These are phyloP conservation scores for Crithidia acanthocephali DNA, from an alignment of 208 protist genomes.

Conservation along the genomic window DNA sequence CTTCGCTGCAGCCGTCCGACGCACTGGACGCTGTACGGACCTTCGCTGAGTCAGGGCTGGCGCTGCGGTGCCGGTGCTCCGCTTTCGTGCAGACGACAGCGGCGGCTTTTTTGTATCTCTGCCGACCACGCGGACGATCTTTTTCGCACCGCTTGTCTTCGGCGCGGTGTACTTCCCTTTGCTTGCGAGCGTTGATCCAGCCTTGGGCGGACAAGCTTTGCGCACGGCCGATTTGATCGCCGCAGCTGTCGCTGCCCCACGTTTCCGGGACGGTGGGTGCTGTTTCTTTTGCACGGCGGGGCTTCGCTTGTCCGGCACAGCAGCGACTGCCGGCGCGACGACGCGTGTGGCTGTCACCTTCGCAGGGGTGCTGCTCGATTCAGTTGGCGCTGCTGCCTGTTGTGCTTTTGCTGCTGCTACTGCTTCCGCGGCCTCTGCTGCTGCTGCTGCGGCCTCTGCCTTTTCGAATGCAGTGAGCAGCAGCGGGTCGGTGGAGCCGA, in stretches of 20 bases:
- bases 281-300: too few species aligned
- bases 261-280: too few species aligned
- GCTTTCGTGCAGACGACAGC: neutral
- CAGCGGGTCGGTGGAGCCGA: conserved; percentile 33
- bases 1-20: conserved; percentile 7
- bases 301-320: too few species aligned
- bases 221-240: too few species aligned
- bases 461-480: conserved; percentile 24
- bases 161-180: neutral
- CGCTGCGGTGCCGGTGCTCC: too few species aligned
- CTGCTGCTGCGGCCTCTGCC: neutral
- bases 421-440: neutral
- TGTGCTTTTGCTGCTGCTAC: conserved; percentile 8
- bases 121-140: neutral
- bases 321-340: too few species aligned
- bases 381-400: neutral
- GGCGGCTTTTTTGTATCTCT: neutral
- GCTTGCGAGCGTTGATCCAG: too few species aligned
- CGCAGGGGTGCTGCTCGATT: too few species aligned
- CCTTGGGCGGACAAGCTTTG: too few species aligned
- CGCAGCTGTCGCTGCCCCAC: too few species aligned
- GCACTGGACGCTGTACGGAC: neutral
- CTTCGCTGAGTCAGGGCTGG: too few species aligned
- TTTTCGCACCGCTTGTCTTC: neutral
- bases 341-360: too few species aligned